Evolutionary conservation across 768 basidiomycete genomes (phyloP).

Genomic region (Russula vinacea): DNA sequence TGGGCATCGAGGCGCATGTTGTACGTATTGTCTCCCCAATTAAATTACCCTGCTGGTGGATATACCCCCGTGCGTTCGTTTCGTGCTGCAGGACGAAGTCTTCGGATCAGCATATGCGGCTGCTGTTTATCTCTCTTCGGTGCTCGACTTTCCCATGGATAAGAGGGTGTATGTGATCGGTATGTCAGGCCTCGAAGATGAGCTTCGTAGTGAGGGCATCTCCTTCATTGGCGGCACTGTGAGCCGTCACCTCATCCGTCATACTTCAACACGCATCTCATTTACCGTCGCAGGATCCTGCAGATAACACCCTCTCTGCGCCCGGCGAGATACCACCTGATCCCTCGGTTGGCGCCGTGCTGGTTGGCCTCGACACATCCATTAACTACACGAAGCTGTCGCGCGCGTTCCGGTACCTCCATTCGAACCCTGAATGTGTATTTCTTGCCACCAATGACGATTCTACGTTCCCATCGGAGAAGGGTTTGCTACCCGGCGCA

Average conservation of each 20-base stretch:
- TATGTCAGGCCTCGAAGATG: conserved; percentile 87
- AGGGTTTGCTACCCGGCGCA: conserved; percentile 75
- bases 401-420: conserved; percentile 88
- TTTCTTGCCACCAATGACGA: conserved; percentile 94
- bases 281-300: conserved; percentile 63
- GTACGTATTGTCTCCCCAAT: conserved; percentile 48
- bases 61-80: neutral
- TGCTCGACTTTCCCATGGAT: conserved; percentile 82
- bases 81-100: conserved; percentile 77
- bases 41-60: conserved; percentile 1
- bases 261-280: conserved; percentile 17
- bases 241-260: conserved; percentile 34
- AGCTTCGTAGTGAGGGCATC: conserved; percentile 85
- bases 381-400: conserved; percentile 94
- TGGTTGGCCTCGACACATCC: conserved; percentile 86
- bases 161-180: conserved; percentile 97
- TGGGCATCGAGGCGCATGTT: conserved; percentile 80
- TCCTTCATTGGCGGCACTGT: conserved; percentile 81
- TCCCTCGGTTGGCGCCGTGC: conserved; percentile 80
- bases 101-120: conserved; percentile 92
- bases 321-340: conserved; percentile 75
- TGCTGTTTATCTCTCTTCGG: conserved; percentile 81
- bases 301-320: conserved; percentile 68
- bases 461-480: conserved; percentile 80
- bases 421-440: conserved; percentile 68